phyloP scores from a whole-genome alignment of 805 yeast species.

The Candida tallmaniae region DNA sequence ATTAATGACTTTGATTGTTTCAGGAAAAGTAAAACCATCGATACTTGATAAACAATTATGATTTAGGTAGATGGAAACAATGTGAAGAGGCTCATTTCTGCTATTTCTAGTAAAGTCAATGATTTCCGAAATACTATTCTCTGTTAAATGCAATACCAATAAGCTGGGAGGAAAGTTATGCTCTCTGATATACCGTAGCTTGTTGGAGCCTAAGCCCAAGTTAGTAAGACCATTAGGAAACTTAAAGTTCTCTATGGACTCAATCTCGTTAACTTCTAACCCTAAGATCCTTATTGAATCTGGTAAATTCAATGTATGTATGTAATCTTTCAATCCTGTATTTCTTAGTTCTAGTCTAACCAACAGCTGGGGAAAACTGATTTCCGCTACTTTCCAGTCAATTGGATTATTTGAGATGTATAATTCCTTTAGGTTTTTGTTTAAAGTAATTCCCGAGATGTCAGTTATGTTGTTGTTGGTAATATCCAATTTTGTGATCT shows the following conservation, averaged over 20 bases:
- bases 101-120: conserved; percentile 13
- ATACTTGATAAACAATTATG: conserved; percentile 13
- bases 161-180: conserved; percentile 12
- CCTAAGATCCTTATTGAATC: conserved; percentile 11
- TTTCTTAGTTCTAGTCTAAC: conserved; percentile 12
- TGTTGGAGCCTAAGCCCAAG: conserved; percentile 18
- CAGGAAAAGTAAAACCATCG: conserved; percentile 12
- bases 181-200: conserved; percentile 5
- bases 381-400: conserved; percentile 11
- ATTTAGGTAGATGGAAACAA: conserved; percentile 15
- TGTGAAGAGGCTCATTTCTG: conserved; percentile 8
- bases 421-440: conserved; percentile 9
- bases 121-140: conserved; percentile 13
- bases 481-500: conserved; percentile 3
- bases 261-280: conserved; percentile 17
- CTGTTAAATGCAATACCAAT: conserved; percentile 15
- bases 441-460: conserved; percentile 5
- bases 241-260: conserved; percentile 11
- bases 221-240: conserved; percentile 13
- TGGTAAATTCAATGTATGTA: conserved; percentile 13
- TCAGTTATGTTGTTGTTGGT: conserved; percentile 1
- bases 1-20: conserved; percentile 11
- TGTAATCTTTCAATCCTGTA: conserved; percentile 12
- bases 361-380: conserved; percentile 11
- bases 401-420: conserved; percentile 18